These are phyloP conservation scores for Brassica nigra DNA, from an alignment of 345 rosid species.

Conservation along the genomic window DNA sequence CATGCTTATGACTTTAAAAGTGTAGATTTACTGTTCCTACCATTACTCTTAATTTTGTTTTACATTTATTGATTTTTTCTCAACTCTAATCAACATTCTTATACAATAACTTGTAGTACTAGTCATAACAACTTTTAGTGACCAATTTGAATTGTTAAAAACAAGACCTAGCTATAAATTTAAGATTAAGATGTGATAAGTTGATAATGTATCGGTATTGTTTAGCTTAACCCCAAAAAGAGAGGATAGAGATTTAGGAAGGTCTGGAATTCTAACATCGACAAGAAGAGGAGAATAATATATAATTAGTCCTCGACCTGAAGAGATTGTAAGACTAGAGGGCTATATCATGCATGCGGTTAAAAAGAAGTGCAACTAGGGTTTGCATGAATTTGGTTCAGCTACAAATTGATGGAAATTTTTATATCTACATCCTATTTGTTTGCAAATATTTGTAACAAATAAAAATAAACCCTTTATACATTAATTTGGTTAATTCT, in stretches of 20 bases:
- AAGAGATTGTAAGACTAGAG: neutral
- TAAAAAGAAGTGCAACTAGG: neutral
- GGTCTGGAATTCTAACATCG: neutral
- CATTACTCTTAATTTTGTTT: conserved; percentile 14
- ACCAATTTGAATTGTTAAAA: neutral
- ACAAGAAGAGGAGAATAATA: neutral
- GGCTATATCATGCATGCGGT: neutral
- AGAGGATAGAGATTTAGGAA: neutral
- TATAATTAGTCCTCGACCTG: too few species aligned
- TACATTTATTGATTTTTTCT: neutral
- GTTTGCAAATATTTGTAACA: neutral
- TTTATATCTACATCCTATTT: neutral
- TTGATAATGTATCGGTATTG: neutral
- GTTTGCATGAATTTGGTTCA: neutral
- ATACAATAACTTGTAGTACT: neutral
- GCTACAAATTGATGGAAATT: neutral
- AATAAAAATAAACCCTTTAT: neutral
- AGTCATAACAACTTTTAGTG: neutral
- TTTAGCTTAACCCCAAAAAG: neutral
- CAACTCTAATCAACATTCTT: neutral
- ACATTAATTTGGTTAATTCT: neutral
- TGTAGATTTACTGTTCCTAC: conserved; percentile 24
- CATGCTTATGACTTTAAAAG: conserved; percentile 27
- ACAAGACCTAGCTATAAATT: neutral
- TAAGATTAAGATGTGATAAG: neutral